Base-by-base conservation (phyloP, 345 rosid genomes). In the Brassica nigra region DNA sequence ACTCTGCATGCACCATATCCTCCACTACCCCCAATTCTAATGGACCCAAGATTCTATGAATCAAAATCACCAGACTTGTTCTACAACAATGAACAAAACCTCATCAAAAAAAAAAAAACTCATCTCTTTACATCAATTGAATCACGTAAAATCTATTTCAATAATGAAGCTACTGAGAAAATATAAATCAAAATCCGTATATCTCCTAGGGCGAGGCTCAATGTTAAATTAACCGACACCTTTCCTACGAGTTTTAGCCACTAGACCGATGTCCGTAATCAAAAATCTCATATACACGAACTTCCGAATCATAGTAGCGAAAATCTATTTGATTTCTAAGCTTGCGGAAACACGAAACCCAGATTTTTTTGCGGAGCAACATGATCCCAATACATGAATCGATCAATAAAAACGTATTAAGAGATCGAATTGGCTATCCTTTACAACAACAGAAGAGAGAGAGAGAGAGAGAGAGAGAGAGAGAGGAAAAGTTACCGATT, bases 1-100 rank as follows among this genome's bases (percentile, higher is more conserved):
- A 61, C 34, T 79, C 70, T 18, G 67, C 9, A 14, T 74, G 15
- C 8, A 79, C 57, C 70, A 59, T 61, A 12, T 68, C 63, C 10
- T 62, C 78, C 78, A 79, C 39, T 5, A 73, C 6, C 6, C 82
- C 78, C 78, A 34, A 79, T 73, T 10, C 54, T 31, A 8, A 23
- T 58, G 59, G 42, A 29, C 30, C 49, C 23, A 16, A 66, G 68
- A 63, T 33, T 29, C 34, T 59, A 34, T 16, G 28, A 20, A 7
- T n/a, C 20, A 27, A 16, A 47, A 39, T 71, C 63, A 59, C 37
- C 72, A 68, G 15, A 15, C 39, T 69, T 44, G 2, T 31, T 11
- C 75, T 71, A 64, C 65, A 71, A 70, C 29, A 71, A 70, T 30
- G 6, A 29, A 30, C 62, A 29, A 68, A 62, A 62, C 39, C 18